Conservation (phyloP, 1,284 basidiomycete species). For the Meripilus lineatus region DNA sequence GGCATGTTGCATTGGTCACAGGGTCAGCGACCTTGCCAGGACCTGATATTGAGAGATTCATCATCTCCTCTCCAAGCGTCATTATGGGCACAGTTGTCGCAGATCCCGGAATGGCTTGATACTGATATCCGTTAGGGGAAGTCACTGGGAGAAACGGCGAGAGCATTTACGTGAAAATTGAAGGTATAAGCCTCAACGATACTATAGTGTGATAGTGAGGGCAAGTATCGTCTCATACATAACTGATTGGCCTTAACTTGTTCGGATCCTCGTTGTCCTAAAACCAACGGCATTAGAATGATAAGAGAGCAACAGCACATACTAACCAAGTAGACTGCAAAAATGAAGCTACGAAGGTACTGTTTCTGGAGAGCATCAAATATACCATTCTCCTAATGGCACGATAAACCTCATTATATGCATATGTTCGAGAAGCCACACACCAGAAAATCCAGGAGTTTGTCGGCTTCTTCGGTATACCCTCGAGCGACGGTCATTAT, state of each 20-base stretch:
- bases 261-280: conserved; percentile 76
- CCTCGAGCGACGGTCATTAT: conserved; percentile 71
- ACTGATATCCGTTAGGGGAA: conserved; percentile 33
- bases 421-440: conserved; percentile 17
- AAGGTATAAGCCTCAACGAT: conserved; percentile 81
- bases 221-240: too few species aligned
- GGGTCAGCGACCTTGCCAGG: conserved; percentile 38
- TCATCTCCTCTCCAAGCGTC: conserved; percentile 56
- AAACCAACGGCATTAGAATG: neutral
- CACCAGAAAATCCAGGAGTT: conserved; percentile 73
- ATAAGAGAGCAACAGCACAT: neutral
- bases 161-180: conserved; percentile 57
- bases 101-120: conserved; percentile 54
- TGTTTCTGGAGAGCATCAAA: conserved; percentile 75
- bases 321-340: conserved; percentile 75
- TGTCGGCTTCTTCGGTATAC: conserved; percentile 75
- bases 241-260: conserved; percentile 51
- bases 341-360: conserved; percentile 75
- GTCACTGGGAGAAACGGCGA: neutral
- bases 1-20: conserved; percentile 46
- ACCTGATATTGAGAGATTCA: conserved; percentile 43
- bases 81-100: conserved; percentile 55
- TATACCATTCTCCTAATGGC: conserved; percentile 66
- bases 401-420: conserved; percentile 1
- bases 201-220: too few species aligned